Base-by-base conservation (phyloP, 176 grass and related monocot species). In the Ensete ventricosum region DNA sequence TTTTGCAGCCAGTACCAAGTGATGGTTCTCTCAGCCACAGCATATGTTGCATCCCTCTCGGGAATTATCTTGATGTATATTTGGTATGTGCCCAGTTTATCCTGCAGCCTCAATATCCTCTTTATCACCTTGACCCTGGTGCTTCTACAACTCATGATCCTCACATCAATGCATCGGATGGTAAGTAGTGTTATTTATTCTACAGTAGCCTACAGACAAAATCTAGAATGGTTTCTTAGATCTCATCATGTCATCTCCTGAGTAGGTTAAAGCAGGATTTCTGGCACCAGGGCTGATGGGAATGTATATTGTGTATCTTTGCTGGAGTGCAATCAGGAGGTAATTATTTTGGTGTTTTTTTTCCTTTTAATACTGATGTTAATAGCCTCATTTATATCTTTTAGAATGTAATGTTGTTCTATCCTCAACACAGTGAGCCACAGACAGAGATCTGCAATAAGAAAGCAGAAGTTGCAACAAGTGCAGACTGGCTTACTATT, bases 241-340 rank as follows among this genome's bases (percentile, higher is more conserved):
- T 84, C 24, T 13, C 9, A 10, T 70, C 13, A 7, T 74, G 8
- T 50, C 10, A 63, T 16, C 20, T 14, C 0, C 51, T 21, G 63
- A 64, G 52, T 79, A 99, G 95, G 82, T 99, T 9, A 95, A 91
- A 76, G 88, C 81, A 72, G 96, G 96, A 62, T 91, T 83, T 17
- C 68, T 99, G 55, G 88, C 91, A 43, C 88, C 96, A 1, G 88
- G 96, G 29, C 77, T 99, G 34, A 99, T 99, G 96, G 91, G 96
- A 22, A 76, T 91, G 26, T 99, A 99, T 68, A 71, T 94, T 70
- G 96, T 94, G 11, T 99, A 89, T 76, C 84, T 99, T 70, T 99
- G 96, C 81, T 99, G 91, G 91, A 84, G 86, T 27, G 91, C 91
- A 9, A 89, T 99, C 53, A 89, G 91, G 77, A 99, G 90, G 95